These are phyloP conservation scores for Penicillium crustosum DNA, from an alignment of 2,329 filamentous ascomycete species.

Conservation along the genomic window DNA sequence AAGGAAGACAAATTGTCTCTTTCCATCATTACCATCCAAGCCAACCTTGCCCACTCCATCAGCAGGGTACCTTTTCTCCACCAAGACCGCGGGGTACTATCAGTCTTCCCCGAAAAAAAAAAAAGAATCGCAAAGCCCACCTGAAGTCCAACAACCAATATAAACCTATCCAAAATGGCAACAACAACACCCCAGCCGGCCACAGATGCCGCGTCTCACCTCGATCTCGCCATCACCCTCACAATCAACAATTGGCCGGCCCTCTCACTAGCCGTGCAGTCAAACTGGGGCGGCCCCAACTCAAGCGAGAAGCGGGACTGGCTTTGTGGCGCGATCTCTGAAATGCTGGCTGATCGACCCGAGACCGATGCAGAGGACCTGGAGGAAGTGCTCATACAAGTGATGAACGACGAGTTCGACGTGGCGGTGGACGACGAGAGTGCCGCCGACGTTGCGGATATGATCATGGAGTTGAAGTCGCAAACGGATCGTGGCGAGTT, in stretches of 20 bases:
- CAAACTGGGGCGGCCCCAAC: conserved; percentile 83
- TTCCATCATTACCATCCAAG: background rate
- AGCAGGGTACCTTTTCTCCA: background rate
- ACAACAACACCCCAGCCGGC: conserved; percentile 30
- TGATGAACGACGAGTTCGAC: conserved; percentile 96
- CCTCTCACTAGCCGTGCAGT: conserved; percentile 81
- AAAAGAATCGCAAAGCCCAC: background rate
- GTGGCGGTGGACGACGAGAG: conserved; percentile 89
- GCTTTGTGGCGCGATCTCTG: conserved; percentile 84
- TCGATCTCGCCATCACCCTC: conserved; percentile 86
- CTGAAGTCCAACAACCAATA: background rate
- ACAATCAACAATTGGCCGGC: conserved; percentile 84
- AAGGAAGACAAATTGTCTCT: background rate
- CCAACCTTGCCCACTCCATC: background rate
- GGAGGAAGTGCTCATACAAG: conserved; percentile 79
- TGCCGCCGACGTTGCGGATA: conserved; percentile 68
- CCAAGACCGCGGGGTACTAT: conserved; percentile 15
- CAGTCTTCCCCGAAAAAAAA: background rate
- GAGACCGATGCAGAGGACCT: conserved; percentile 74
- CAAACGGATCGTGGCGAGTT: conserved; percentile 67
- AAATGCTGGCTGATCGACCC: conserved; percentile 65
- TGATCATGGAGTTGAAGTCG: conserved; percentile 67
- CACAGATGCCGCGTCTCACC: conserved; percentile 60
- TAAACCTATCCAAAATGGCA: conserved; percentile 20
- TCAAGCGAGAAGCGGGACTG: conserved; percentile 89